These are phyloP conservation scores for Annulohypoxylon truncatum DNA, from an alignment of 2,329 filamentous ascomycete species.

Conservation along the genomic window DNA sequence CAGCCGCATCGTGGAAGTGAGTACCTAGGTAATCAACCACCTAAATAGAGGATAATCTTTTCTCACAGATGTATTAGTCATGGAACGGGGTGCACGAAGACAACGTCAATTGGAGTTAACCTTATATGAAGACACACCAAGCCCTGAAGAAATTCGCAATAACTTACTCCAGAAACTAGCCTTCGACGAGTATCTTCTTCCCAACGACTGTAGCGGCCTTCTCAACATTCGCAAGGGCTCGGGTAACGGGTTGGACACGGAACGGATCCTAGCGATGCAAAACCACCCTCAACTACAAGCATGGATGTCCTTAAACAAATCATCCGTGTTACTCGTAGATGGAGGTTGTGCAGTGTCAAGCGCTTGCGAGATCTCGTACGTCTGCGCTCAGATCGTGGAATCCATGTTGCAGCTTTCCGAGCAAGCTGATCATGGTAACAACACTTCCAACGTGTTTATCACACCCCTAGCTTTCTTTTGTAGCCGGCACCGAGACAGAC, in stretches of 20 bases:
- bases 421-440: neutral
- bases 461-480: constrained; percentile 11
- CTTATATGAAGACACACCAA: neutral
- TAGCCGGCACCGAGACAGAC: constrained; percentile 10
- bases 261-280: neutral
- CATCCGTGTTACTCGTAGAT: constrained; percentile 9
- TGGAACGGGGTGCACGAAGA: constrained; percentile 1
- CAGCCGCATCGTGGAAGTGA: neutral
- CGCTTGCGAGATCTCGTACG: constrained; percentile 3
- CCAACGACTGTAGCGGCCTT: neutral
- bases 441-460: neutral
- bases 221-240: constrained; percentile 7
- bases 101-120: neutral
- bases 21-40: neutral
- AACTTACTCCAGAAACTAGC: neutral
- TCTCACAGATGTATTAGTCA: neutral
- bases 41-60: neutral
- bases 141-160: neutral
- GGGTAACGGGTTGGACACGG: neutral
- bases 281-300: constrained; percentile 6
- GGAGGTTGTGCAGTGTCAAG: neutral
- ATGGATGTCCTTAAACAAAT: constrained; percentile 11
- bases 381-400: constrained; percentile 7
- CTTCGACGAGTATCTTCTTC: constrained; percentile 1
- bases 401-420: neutral